These are phyloP conservation scores for Sherardia arvensis DNA, from an alignment of 257 asterid species.

Conservation along the genomic window DNA sequence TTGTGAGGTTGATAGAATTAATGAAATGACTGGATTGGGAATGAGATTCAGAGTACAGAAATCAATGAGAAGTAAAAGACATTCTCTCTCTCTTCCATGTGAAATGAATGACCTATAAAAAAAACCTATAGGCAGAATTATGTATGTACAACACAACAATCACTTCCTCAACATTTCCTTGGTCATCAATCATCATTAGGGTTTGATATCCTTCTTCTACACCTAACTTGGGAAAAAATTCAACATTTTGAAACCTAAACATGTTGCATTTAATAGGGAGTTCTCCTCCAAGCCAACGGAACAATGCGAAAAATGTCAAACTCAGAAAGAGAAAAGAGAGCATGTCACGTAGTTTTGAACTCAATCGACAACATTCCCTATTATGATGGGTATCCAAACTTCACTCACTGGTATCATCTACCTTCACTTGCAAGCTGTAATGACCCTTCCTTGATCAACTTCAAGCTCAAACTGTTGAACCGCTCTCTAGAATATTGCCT, in stretches of 20 bases:
- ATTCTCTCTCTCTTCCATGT: neutral
- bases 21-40: constrained; percentile 3
- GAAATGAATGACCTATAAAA: neutral
- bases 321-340: neutral
- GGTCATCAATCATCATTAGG: neutral
- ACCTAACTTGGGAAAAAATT: neutral
- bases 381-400: neutral
- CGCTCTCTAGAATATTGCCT: constrained; percentile 64
- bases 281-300: neutral
- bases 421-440: constrained; percentile 36
- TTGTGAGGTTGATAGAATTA: neutral
- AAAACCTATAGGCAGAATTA: constrained; percentile 5
- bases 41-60: constrained; percentile 4
- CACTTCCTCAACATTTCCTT: constrained; percentile 6
- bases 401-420: constrained; percentile 6
- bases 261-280: neutral
- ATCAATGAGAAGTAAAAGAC: neutral
- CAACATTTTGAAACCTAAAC: constrained; percentile 1
- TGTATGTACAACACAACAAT: constrained; percentile 9
- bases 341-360: neutral
- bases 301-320: neutral
- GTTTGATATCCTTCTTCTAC: constrained; percentile 2
- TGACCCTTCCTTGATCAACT: constrained; percentile 58
- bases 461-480: constrained; percentile 67
- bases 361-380: neutral